Evolutionary conservation across 257 asterid genomes (phyloP).

Genomic region (Penstemon davidsonii): DNA sequence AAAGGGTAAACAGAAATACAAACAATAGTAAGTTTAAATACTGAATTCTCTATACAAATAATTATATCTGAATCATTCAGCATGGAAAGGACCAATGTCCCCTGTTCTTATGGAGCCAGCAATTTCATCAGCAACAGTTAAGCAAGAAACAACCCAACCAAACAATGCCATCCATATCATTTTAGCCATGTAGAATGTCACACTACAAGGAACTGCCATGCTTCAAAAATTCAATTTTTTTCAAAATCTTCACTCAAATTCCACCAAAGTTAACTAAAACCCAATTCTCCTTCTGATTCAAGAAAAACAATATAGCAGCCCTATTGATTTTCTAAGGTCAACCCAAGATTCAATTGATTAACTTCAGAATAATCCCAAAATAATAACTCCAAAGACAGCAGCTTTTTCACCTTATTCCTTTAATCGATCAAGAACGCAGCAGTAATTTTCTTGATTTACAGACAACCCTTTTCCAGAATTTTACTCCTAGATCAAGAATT

Average conservation of each 20-base stretch:
- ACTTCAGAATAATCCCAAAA: not conserved
- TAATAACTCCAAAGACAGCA: not conserved
- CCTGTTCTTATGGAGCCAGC: constrained; percentile 62
- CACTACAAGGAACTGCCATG: constrained; percentile 83
- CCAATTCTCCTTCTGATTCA: constrained; percentile 6
- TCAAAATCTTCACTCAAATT: not conserved
- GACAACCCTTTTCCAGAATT: too few species aligned
- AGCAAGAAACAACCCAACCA: constrained; percentile 71
- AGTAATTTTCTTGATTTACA: not conserved
- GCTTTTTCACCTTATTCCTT: not conserved
- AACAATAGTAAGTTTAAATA: too few species aligned
- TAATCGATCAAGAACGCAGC: constrained; percentile 2
- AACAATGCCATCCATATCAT: constrained; percentile 72
- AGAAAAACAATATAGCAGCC: not conserved
- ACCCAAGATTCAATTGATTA: constrained; percentile 10
- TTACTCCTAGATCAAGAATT: too few species aligned
- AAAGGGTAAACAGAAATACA: too few species aligned
- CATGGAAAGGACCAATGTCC: constrained; percentile 62
- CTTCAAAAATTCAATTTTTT: constrained; percentile 15
- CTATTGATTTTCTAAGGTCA: constrained; percentile 7
- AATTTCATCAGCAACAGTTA: constrained; percentile 76
- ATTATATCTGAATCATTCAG: constrained; percentile 37
- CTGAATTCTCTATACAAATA: too few species aligned
- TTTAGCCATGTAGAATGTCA: constrained; percentile 59
- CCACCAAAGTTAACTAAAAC: not conserved